Base-by-base conservation (phyloP, 202 grass and related monocot species). In the Miscanthus sacchariflorus region DNA sequence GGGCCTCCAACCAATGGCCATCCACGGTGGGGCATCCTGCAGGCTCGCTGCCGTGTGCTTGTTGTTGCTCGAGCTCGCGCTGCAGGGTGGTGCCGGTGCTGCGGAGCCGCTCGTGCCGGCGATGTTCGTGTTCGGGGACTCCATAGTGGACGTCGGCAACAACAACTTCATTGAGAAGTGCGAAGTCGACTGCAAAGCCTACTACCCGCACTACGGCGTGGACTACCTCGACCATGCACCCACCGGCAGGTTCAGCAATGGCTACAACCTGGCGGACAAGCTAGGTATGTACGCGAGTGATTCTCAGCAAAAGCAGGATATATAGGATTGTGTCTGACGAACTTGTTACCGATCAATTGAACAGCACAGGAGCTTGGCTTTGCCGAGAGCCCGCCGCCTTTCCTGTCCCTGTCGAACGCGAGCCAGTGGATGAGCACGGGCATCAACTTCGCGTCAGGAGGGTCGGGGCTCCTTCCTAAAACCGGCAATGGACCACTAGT, bases 191-290 rank as follows among this genome's bases (percentile, higher is more conserved):
- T 88, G 82, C 82, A 91, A 79, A 83, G 94, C 96, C 36, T 74
- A 96, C 74, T 89, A 91, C 74, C 92, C 86, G 3, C 84, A 12
- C 72, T 90, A 87, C 48, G 96, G 96, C 63, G 10, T 95, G 15
- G 94, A 96, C 87, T 99, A 95, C 81, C 78, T 70, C 19, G n/a
- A 56, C 21, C 46, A 67, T 0, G 36, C 56, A 30, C 88, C 94
- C 28, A 99, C 94, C 1, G 94, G 94, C 5, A 87, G 94, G 74
- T 99, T 96, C 84, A 99, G 94, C 90, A 99, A 99, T 18, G 94
- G 94, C 72, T 80, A 91, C 74, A 99, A 96, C 78, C 21, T 93
- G 65, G 85, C 95, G 15, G 94, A 99, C 59, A 84, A 84, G 35
- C 70, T 99, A 81, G 96, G 96, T 96, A 88, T 25, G 17, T 19